These are phyloP conservation scores for Pascua guehoae DNA, from an alignment of 1,284 basidiomycete genomes.

Conservation along the genomic window DNA sequence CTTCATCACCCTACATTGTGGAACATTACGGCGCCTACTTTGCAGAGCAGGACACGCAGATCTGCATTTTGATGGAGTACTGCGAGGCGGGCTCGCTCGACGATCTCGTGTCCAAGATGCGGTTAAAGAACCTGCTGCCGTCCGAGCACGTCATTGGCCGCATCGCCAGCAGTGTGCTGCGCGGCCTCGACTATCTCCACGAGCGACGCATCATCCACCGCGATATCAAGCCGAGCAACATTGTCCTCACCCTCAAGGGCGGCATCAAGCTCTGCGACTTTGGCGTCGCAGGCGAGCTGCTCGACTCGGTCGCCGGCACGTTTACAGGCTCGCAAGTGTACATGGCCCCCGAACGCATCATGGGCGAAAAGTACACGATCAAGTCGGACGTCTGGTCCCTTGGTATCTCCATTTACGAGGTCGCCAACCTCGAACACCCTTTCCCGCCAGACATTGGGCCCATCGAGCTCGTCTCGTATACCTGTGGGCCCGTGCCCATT, in stretches of 20 bases:
- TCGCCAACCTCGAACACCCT: constrained; percentile 87
- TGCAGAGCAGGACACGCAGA: constrained; percentile 83
- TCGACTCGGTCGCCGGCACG: constrained; percentile 85
- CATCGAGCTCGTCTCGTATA: constrained; percentile 88
- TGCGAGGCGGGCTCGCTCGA: constrained; percentile 82
- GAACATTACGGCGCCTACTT: constrained; percentile 93
- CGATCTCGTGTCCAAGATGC: constrained; percentile 78
- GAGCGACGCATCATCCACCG: constrained; percentile 88
- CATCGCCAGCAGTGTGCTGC: constrained; percentile 84
- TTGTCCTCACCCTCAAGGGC: constrained; percentile 80
- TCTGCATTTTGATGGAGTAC: constrained; percentile 95
- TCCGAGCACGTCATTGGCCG: constrained; percentile 89
- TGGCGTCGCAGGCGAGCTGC: constrained; percentile 91
- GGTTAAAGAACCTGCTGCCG: constrained; percentile 70
- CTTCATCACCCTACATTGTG: constrained; percentile 83
- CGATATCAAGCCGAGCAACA: constrained; percentile 96
- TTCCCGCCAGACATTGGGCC: constrained; percentile 88
- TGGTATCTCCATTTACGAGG: constrained; percentile 90
- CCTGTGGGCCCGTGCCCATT: constrained; percentile 62
- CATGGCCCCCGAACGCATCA: constrained; percentile 97
- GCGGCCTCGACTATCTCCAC: constrained; percentile 90
- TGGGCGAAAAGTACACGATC: constrained; percentile 89
- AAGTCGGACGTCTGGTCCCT: constrained; percentile 98
- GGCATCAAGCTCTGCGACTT: constrained; percentile 92
- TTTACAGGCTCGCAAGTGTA: constrained; percentile 97